Base-by-base conservation (phyloP, 768 basidiomycete species). In the Porpolomopsis calyptriformis region DNA sequence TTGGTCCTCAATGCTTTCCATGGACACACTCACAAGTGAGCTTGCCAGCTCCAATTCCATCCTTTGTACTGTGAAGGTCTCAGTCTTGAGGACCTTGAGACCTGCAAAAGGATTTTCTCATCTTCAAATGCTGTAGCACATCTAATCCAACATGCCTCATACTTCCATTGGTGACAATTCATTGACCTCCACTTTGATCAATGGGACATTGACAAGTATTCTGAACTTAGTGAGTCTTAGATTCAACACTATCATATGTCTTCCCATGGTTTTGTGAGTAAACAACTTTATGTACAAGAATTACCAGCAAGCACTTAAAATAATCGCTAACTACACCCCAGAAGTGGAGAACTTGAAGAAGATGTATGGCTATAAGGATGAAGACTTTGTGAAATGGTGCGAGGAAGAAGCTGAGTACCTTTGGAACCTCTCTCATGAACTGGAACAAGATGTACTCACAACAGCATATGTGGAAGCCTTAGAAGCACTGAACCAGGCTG, bases 11-110 rank as follows among this genome's bases (percentile, higher is more conserved):
- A 54, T 12, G 27, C 49, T 14, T 61, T 62, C 43, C 62, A 64
- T 39, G 55, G 60, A 0, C 55, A 64, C 38, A 55, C 63, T 0
- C 62, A 63, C 50, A 62, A 60, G 36, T 48, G 50, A 12, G 27
- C 49, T n/a, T 64, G 63, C 45, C 60, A 63, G 44, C 42, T 55
- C 6, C 24, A 43, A 1, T 41, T 53, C 43, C 62, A 58, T 9
- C 46, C 57, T 2, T 54, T 46, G 9, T 59, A 59, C 37, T 44
- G 51, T 11, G 25, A 44, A 12, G 59, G 59, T 2, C 20, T 54
- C 22, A 57, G 58, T 4, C 40, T 59, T n/a, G 52, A 59, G 37
- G 59, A 61, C 41, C 48, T 63, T 16, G 60, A 59, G 29, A 48
- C 51, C 16, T 54, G 52, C 40, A 53, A 57, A 43, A 36, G 45